Conservation (phyloP, 192 early-diverging fungal genomes). For the Bifiguratus adelaidae region DNA sequence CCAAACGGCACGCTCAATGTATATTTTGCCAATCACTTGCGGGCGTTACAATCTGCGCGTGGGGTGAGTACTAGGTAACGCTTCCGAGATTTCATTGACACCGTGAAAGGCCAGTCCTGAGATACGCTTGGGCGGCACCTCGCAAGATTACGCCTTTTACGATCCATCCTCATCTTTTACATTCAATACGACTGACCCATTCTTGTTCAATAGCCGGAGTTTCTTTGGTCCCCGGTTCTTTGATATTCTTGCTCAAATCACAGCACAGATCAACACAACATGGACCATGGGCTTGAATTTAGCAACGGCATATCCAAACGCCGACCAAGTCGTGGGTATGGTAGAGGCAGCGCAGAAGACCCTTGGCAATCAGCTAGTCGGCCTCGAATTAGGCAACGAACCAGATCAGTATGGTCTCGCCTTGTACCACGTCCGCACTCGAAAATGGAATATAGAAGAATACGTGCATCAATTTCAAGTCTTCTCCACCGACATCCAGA, state of each 20-base stretch:
- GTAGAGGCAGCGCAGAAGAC: not conserved
- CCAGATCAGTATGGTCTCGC: slow-evolving; percentile 2
- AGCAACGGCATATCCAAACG: not conserved
- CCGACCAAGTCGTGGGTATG: not conserved
- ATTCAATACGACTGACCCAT: slow-evolving; percentile 1
- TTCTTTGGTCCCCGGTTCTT: not conserved
- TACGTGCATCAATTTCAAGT: slow-evolving; percentile 1
- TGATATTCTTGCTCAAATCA: not conserved
- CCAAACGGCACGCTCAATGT: too few relatives aligned
- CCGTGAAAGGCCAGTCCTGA: too few relatives aligned
- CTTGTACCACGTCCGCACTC: not conserved
- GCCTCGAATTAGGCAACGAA: slow-evolving; percentile 1
- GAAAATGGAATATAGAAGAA: not conserved
- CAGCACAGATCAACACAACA: not conserved
- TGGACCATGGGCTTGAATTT: slow-evolving; percentile 4
- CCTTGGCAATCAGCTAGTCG: not conserved
- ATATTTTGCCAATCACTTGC: too few relatives aligned
- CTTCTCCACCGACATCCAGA: too few relatives aligned
- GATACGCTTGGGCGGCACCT: slow-evolving; percentile 4
- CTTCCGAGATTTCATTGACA: too few relatives aligned
- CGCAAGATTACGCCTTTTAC: not conserved
- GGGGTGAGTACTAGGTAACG: too few relatives aligned
- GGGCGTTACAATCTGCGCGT: too few relatives aligned
- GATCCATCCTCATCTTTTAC: not conserved
- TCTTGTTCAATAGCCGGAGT: too few relatives aligned